phyloP scores from a whole-genome alignment of 768 basidiomycete genomes.

The Leccinum boreale region DNA sequence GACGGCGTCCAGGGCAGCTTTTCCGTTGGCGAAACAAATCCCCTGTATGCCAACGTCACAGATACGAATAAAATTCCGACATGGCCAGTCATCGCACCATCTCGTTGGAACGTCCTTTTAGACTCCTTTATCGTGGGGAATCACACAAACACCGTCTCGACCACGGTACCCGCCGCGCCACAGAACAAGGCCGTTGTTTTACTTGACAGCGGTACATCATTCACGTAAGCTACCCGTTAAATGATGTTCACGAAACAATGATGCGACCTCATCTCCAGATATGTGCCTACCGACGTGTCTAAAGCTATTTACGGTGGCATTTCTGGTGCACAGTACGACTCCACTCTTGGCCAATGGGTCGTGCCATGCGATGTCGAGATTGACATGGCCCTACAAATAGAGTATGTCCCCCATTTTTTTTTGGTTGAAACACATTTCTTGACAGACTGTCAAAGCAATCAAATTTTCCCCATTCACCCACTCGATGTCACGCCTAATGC shows the following conservation, averaged over 20 bases:
- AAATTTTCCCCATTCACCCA: constrained; percentile 75
- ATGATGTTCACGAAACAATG: background rate
- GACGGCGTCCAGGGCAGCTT: constrained; percentile 66
- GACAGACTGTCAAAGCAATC: constrained; percentile 46
- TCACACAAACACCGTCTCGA: constrained; percentile 49
- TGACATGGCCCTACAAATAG: constrained; percentile 76
- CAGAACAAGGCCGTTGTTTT: constrained; percentile 69
- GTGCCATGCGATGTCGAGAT: constrained; percentile 76
- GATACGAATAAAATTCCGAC: constrained; percentile 62
- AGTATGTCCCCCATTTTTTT: constrained; percentile 40
- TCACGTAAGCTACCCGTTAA: constrained; percentile 49
- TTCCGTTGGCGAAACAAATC: constrained; percentile 71
- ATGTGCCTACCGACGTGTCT: constrained; percentile 62
- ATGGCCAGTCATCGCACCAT: constrained; percentile 63
- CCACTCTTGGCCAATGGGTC: constrained; percentile 55
- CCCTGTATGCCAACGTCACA: constrained; percentile 57
- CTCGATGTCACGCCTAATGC: constrained; percentile 63
- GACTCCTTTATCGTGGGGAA: constrained; percentile 67
- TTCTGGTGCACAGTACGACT: constrained; percentile 58
- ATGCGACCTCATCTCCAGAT: constrained; percentile 40
- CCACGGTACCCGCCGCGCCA: constrained; percentile 54
- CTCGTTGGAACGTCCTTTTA: constrained; percentile 73
- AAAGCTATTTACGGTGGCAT: constrained; percentile 67
- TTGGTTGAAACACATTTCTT: constrained; percentile 6
- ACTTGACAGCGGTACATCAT: constrained; percentile 81